These are phyloP conservation scores for Urtica urens DNA, from an alignment of 306 rosid species.

Conservation along the genomic window DNA sequence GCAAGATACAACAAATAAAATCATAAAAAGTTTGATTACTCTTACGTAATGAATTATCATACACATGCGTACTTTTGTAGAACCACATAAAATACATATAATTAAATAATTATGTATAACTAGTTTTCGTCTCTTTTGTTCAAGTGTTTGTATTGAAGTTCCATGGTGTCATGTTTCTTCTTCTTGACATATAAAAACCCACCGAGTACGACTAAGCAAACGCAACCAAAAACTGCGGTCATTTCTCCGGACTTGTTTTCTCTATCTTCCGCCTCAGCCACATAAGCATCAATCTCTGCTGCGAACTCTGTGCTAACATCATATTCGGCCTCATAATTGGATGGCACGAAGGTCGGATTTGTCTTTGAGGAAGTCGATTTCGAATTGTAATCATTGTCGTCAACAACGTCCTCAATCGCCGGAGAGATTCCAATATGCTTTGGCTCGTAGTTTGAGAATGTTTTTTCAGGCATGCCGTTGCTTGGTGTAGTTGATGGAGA, in stretches of 20 bases:
- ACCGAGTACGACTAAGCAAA: conserved; percentile 30
- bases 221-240: conserved; percentile 5
- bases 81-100: not conserved
- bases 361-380: not conserved
- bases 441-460: too few relatives aligned
- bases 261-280: not conserved
- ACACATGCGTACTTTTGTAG: not conserved
- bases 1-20: too few relatives aligned
- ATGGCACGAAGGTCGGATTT: not conserved
- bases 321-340: conserved; percentile 16
- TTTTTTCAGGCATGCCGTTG: too few relatives aligned
- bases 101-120: not conserved
- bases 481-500: too few relatives aligned
- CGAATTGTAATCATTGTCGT: not conserved
- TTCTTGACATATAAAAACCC: conserved; percentile 15
- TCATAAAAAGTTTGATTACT: too few relatives aligned
- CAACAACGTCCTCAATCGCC: not conserved
- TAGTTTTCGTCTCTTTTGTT: not conserved
- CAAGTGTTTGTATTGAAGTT: not conserved
- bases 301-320: conserved; percentile 1
- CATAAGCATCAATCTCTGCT: not conserved
- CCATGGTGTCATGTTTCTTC: not conserved
- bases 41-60: too few relatives aligned
- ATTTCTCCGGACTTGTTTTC: not conserved
- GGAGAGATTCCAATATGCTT: not conserved